These are phyloP conservation scores for Penicillium mononematosum DNA, from an alignment of 495 filamentous ascomycete genomes.

Conservation along the genomic window DNA sequence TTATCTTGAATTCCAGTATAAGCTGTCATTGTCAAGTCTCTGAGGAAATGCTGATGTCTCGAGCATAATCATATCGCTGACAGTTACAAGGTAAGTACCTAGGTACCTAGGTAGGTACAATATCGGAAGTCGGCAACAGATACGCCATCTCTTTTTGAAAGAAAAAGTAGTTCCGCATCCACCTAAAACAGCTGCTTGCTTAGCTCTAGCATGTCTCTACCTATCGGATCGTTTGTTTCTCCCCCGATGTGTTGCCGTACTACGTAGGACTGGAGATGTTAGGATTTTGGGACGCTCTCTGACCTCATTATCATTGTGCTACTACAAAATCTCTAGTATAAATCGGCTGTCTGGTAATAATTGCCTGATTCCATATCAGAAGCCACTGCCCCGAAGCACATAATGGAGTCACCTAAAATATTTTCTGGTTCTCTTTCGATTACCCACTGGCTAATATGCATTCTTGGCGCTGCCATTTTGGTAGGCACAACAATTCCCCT, in stretches of 20 bases:
- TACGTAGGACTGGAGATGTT: not conserved
- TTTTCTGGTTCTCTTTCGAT: not conserved
- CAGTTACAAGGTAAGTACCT: not conserved
- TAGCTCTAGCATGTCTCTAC: not conserved
- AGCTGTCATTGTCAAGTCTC: no score
- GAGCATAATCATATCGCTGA: no score
- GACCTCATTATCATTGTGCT: conserved; percentile 1
- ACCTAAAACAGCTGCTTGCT: not conserved
- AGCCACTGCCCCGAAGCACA: not conserved
- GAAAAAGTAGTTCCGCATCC: not conserved
- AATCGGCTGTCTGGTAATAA: not conserved
- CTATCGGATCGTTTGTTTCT: not conserved
- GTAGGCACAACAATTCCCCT: not conserved
- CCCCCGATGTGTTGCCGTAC: not conserved
- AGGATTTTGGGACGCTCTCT: not conserved
- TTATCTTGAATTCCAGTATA: no score
- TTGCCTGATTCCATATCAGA: not conserved
- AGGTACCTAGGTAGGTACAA: not conserved
- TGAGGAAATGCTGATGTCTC: no score
- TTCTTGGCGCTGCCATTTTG: not conserved
- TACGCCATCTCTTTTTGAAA: not conserved
- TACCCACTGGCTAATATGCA: conserved; percentile 1
- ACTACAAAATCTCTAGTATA: not conserved
- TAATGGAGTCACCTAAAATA: not conserved
- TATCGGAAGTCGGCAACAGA: not conserved